These are phyloP conservation scores for Boletus insuetus DNA, from an alignment of 768 basidiomycete species.

Conservation along the genomic window DNA sequence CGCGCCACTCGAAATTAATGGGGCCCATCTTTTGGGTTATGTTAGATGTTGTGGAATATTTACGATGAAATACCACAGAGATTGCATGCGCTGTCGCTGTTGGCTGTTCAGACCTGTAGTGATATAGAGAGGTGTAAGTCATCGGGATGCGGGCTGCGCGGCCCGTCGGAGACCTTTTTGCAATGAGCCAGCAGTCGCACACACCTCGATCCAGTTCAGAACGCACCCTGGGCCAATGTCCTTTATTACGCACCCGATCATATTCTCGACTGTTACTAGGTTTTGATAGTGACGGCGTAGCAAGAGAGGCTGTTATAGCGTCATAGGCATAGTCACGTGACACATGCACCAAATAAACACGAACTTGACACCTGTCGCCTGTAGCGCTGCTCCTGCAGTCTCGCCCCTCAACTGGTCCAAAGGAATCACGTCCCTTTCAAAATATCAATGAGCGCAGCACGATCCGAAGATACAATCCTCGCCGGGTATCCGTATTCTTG, in stretches of 20 bases:
- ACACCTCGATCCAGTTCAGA: no score
- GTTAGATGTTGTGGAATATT: not conserved
- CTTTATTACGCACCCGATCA: no score
- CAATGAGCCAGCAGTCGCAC: no score
- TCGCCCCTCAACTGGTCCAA: not conserved
- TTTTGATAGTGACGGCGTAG: no score
- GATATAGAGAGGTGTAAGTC: no score
- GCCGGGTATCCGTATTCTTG: conserved; percentile 51
- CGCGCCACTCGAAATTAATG: not conserved
- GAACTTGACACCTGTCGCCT: no score
- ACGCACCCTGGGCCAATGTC: no score
- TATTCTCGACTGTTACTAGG: no score
- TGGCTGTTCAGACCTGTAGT: not conserved
- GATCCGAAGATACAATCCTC: conserved; percentile 41
- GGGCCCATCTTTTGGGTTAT: not conserved
- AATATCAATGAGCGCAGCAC: conserved; percentile 11
- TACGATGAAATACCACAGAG: not conserved
- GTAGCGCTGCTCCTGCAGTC: no score
- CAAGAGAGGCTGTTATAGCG: no score
- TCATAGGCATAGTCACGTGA: conserved; percentile 6
- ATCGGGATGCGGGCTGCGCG: no score
- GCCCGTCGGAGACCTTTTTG: no score
- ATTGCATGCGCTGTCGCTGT: not conserved
- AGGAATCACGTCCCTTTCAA: not conserved
- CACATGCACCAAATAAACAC: not conserved